Base-by-base conservation (phyloP, 2,329 filamentous ascomycete genomes). In the Aspergillus novofumigatus region DNA sequence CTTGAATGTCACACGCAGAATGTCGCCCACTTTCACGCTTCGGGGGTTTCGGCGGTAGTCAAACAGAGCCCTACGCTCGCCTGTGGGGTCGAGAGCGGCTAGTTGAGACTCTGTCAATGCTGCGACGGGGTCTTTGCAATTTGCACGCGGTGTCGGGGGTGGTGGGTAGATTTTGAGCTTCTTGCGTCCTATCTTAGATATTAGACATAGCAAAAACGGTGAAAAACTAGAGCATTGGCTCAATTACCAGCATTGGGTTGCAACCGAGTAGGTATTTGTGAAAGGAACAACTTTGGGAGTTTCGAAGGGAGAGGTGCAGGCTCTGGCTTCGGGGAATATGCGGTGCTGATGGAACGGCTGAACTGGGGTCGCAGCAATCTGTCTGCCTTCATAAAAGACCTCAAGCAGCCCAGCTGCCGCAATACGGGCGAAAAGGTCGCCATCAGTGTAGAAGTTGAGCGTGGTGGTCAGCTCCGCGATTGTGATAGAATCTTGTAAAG, bases 1-100 rank as follows among this genome's bases (percentile, higher is more conserved):
- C 73, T 88, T 89, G 69, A 91, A 88, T 45, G 91, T 91, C 50
- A 97, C 90, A 67, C 95, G 91, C 38, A 99, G 82, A 62, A 99
- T 90, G 75, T 99, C 94, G 68, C 94, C 94, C 1, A 89, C 85
- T 67, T 89, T 88, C 55, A 88, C 91, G 67, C 86, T 84, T 73
- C 97, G 91, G 32, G 84, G 83, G 76, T 93, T 95, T 53, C 82
- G 76, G 65, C 84, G 85, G 62, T 75, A 76, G 63, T 86, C 85
- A 80, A 99, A 97, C 56, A 99, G 86, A 32, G 86, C 84, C 47
- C 87, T 88, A 59, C 93, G 89, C 53, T 89, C 87, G 51, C 92
- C 92, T 1, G 87, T 91, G 4, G 92, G 91, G 76, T 99, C 94
- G 68, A 97, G 89, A 45, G 82, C 75, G 44, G 81, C 72, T 69